Evolutionary conservation across 306 rosid species (phyloP), one percentile per base, ranked within the genome.

Genomic region (Trifolium subterraneum): DNA sequence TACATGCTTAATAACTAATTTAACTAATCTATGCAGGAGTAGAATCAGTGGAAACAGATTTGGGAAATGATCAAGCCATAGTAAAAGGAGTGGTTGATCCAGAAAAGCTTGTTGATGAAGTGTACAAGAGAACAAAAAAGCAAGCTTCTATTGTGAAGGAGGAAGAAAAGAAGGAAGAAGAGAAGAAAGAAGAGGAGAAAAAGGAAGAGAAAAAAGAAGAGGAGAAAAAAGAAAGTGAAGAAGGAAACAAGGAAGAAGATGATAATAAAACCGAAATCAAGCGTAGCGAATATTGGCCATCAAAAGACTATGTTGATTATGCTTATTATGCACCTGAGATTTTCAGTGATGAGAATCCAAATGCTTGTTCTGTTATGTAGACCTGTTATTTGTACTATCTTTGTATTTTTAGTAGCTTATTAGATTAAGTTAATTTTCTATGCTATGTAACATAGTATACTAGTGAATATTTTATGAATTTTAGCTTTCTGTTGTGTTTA

Each of bases 321-420:
- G 80, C 84, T 4, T 84, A 88, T 4, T 84, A 88, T 79, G 77
- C 69, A 20, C 82, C 89, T 19, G 85, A 87, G 81, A 71, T 94
- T 58, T 91, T 94, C 89, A 94, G 98, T 36, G 98, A 94, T 59
- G 98, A 94, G 58, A 94, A 94, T 64, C 97, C 98, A 18, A 87
- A 91, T 76, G 97, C 95, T 4, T 94, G 98, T 78, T 87, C 88
- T 56, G 74, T 91, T 44, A 94, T 94, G 94, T 93, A 82, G 80
- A 55, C 70, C 19, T 16, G 50, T 61, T 15, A 16, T 59, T 33
- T 59, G 38, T 62, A 35, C 15, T 72, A 11, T 20, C 38, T 67
- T 9, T 10, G 67, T 63, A 33, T 51, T 68, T 68, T 73, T 82
- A 73, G 50, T 68, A 54, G 86, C 48, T 68, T 41, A 55, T 82